Conservation (phyloP, 2,329 filamentous ascomycete species). For the Chalaropsis thielavioides region DNA sequence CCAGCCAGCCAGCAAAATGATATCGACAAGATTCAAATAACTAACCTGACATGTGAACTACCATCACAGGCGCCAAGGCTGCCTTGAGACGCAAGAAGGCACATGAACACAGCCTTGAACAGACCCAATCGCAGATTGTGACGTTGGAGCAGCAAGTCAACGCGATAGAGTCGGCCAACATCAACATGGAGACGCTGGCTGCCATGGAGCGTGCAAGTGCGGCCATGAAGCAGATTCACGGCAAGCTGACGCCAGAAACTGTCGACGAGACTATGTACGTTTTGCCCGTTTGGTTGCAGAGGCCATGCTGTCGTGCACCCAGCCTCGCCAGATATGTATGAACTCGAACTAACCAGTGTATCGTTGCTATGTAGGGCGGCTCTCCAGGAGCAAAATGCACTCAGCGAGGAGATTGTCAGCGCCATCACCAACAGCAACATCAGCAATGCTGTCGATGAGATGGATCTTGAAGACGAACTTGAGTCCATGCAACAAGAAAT, state of each 20-base stretch:
- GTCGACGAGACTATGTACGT: slow-evolving; percentile 89
- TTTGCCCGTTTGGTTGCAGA: neutral
- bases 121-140: slow-evolving; percentile 77
- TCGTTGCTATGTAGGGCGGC: slow-evolving; percentile 51
- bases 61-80: slow-evolving; percentile 61
- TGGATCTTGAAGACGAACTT: slow-evolving; percentile 72
- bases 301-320: too few species aligned
- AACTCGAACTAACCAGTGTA: slow-evolving; percentile 6
- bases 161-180: slow-evolving; percentile 93
- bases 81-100: slow-evolving; percentile 89
- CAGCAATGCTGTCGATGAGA: slow-evolving; percentile 64
- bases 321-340: neutral
- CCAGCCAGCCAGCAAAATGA: neutral
- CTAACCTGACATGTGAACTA: neutral
- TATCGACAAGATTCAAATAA: neutral
- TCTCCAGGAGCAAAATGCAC: slow-evolving; percentile 77
- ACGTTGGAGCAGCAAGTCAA: slow-evolving; percentile 93
- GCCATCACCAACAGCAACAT: slow-evolving; percentile 62
- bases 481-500: slow-evolving; percentile 80
- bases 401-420: slow-evolving; percentile 83
- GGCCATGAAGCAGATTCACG: slow-evolving; percentile 89
- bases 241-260: slow-evolving; percentile 79
- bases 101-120: slow-evolving; percentile 80
- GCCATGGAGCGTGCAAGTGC: slow-evolving; percentile 84
- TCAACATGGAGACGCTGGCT: slow-evolving; percentile 89